phyloP scores from a whole-genome alignment of 2,329 filamentous ascomycete genomes.

The Trichocomaceae sp. region DNA sequence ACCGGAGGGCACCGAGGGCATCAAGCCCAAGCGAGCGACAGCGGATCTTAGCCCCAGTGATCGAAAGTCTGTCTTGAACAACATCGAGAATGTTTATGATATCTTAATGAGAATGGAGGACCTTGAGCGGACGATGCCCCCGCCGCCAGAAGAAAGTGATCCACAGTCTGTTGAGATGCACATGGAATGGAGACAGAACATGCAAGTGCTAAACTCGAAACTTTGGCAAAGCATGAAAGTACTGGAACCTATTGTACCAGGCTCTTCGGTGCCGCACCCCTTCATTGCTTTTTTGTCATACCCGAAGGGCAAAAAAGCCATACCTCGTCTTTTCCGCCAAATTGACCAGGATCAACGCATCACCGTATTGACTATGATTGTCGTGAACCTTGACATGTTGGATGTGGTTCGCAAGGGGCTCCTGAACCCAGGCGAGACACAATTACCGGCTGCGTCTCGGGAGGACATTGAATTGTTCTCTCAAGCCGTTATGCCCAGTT shows the following conservation, averaged over 20 bases:
- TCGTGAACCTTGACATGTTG: slow-evolving; percentile 84
- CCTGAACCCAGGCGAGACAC: slow-evolving; percentile 63
- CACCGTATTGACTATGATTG: slow-evolving; percentile 91
- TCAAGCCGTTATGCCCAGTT: slow-evolving; percentile 76
- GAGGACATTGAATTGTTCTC: slow-evolving; percentile 92
- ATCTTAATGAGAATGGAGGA: slow-evolving; percentile 92
- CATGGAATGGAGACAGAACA: slow-evolving; percentile 69
- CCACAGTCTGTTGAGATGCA: slow-evolving; percentile 65
- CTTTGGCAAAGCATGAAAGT: slow-evolving; percentile 87
- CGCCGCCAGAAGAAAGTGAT: slow-evolving; percentile 58
- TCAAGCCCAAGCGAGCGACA: slow-evolving; percentile 43
- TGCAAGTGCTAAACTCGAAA: slow-evolving; percentile 65
- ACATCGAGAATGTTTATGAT: slow-evolving; percentile 82
- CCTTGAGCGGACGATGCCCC: slow-evolving; percentile 73
- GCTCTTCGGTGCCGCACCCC: slow-evolving; percentile 66
- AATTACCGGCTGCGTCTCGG: slow-evolving; percentile 68
- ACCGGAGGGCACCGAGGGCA: slow-evolving; percentile 59
- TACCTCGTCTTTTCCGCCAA: slow-evolving; percentile 90
- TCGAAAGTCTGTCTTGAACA: slow-evolving; percentile 72
- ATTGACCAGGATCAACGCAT: slow-evolving; percentile 84
- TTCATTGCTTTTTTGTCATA: slow-evolving; percentile 96
- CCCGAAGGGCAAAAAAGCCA: slow-evolving; percentile 91
- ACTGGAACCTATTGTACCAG: slow-evolving; percentile 77
- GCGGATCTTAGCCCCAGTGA: slow-evolving; percentile 58
- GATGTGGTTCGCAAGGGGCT: slow-evolving; percentile 82